Conservation (phyloP, 495 filamentous ascomycete genomes). For the Penicillium maclennaniae region DNA sequence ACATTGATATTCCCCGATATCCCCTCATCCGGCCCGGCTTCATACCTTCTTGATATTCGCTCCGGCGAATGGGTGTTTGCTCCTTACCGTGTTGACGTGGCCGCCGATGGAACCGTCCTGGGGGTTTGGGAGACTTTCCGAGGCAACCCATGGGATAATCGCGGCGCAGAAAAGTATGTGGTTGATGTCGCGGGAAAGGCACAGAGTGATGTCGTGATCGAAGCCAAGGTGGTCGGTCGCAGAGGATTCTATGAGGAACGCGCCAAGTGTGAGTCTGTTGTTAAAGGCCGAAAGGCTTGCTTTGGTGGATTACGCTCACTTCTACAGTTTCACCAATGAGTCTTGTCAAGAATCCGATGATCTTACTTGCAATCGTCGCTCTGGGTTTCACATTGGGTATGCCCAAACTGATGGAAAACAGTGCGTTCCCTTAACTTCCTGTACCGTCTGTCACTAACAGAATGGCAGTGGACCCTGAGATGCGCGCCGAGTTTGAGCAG, state of each 20-base stretch:
- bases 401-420: constrained; percentile 93
- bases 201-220: constrained; percentile 43
- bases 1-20: constrained; percentile 68
- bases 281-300: neutral
- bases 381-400: constrained; percentile 80
- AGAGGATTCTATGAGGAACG: constrained; percentile 75
- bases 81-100: constrained; percentile 72
- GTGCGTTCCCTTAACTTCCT: constrained; percentile 50
- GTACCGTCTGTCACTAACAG: neutral
- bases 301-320: neutral
- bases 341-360: constrained; percentile 91
- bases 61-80: constrained; percentile 67
- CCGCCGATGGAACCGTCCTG: constrained; percentile 37
- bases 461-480: constrained; percentile 89
- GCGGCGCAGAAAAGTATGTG: constrained; percentile 56
- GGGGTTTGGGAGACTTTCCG: constrained; percentile 81
- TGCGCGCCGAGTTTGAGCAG: constrained; percentile 86
- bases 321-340: constrained; percentile 54
- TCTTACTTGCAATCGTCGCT: constrained; percentile 78
- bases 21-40: constrained; percentile 39
- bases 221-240: constrained; percentile 54
- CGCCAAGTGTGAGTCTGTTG: constrained; percentile 59
- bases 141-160: constrained; percentile 85
- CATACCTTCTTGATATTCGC: constrained; percentile 78
- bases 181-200: constrained; percentile 17